Evolutionary conservation across 2,329 filamentous ascomycete species (phyloP).

Genomic region (Immersiporthe knoxdaviesiana): DNA sequence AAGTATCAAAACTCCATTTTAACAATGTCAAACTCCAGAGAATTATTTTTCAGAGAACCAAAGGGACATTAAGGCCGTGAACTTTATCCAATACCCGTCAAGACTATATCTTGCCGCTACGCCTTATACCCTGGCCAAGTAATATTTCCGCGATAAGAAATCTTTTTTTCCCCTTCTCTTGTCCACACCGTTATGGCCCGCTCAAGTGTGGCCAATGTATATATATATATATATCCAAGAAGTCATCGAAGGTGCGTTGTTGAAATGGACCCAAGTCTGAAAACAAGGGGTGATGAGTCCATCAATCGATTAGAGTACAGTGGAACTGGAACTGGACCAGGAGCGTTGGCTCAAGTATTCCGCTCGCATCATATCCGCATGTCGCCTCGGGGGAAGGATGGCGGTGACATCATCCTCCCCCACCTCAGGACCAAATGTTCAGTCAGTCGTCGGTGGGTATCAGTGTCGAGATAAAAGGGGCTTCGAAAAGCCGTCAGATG

Average conservation of each 20-base stretch:
- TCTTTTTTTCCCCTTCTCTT: constrained; percentile 10
- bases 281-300: neutral
- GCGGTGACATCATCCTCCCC: neutral
- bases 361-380: constrained; percentile 1
- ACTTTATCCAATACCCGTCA: constrained; percentile 1
- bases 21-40: neutral
- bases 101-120: neutral
- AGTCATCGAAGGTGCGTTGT: neutral
- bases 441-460: neutral
- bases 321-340: neutral
- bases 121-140: constrained; percentile 7
- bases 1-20: constrained; percentile 2
- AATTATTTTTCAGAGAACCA: neutral
- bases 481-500: neutral
- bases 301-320: neutral
- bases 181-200: neutral
- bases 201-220: constrained; percentile 13
- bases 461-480: neutral
- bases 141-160: neutral
- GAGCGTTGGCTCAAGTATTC: neutral
- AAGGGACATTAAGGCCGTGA: neutral
- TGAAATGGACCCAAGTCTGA: neutral
- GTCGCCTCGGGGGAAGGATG: neutral
- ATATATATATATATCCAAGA: constrained; percentile 18
- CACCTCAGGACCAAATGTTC: neutral